Base-by-base conservation (phyloP, 139 green algal genomes). In the Desmodesmus armatus region DNA sequence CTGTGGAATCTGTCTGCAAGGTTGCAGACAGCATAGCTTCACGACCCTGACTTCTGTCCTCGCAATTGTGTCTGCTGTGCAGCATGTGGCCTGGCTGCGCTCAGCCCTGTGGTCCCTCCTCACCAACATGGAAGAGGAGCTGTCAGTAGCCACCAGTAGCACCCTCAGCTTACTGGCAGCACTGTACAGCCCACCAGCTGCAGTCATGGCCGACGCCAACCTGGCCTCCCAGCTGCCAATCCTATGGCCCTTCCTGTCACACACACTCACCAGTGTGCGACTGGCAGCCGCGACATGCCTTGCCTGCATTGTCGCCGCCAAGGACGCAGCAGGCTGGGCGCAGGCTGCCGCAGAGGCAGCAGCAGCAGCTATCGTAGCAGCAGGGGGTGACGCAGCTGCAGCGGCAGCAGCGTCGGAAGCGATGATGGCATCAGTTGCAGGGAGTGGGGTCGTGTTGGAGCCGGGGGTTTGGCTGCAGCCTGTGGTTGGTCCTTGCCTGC, bases 241-340 rank as follows among this genome's bases (percentile, higher is more conserved):
- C 0, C 83, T 98, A 43, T 98, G 91, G 91, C 96, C 96, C 7
- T 96, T 97, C 55, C 87, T 98, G 40, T 77, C 87, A 1, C 96
- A 99, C 90, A 91, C 67, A 25, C 85, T 99, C 0, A 81, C 74
- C 7, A 84, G 86, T 17, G 96, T 99, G 5, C 95, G 96, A 7
- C 60, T 90, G 2, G 93, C 94, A 5, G 89, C 85, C 11, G 74
- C 96, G 77, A 79, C 85, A 17, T 97, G 93, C 83, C 75, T 96
- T 33, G 49, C 84, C 23, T 83, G 91, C 6, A 86, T n/a, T n/a
- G n/a, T n/a, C n/a, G n/a, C n/a, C n/a, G n/a, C n/a, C n/a, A n/a
- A 97, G 67, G 77, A 95, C 62, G 51, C 47, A n/a, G 37, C 79
- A 39, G 40, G 62, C 71, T 43, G 81, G 15, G 74, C 43, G 15